A percentile compares a stretch with the other conserved stretches of the same genome.
Evolutionary conservation across 2,329 filamentous ascomycete species (phyloP).

Genomic region (Talaromyces sp.): DNA sequence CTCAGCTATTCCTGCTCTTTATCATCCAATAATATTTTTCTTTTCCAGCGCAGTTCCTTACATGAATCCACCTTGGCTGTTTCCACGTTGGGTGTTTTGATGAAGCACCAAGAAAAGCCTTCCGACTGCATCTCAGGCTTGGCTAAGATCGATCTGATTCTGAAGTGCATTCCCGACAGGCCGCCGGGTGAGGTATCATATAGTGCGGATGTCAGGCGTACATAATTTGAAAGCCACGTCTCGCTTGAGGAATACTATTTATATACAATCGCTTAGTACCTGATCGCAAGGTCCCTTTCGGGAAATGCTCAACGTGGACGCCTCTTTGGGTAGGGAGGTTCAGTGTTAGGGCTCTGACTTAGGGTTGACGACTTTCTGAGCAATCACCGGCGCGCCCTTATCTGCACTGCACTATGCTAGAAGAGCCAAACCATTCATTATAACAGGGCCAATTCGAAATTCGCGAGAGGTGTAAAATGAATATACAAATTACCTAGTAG

Average conservation of each 20-base stretch:
- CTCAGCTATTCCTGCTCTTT: background rate
- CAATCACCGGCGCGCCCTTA: no score
- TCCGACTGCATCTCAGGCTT: background rate
- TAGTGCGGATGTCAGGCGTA: background rate
- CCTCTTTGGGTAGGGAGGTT: background rate
- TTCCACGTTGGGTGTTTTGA: background rate
- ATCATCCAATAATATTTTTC: background rate
- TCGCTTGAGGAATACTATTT: background rate
- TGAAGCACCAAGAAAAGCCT: background rate
- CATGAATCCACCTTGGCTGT: background rate
- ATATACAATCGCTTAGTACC: background rate
- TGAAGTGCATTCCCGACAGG: background rate
- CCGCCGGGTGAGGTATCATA: background rate
- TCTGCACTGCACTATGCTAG: no score
- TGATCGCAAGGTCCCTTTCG: background rate
- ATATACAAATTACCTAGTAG: no score
- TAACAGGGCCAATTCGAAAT: no score
- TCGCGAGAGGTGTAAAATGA: no score
- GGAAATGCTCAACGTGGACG: background rate
- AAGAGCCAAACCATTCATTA: no score
- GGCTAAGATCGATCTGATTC: background rate
- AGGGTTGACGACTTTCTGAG: background rate
- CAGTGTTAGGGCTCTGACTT: background rate
- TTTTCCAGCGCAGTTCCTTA: background rate
- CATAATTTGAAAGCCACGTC: background rate